phyloP scores from a whole-genome alignment of 1,284 basidiomycete species.

The Inonotus obliquus region DNA sequence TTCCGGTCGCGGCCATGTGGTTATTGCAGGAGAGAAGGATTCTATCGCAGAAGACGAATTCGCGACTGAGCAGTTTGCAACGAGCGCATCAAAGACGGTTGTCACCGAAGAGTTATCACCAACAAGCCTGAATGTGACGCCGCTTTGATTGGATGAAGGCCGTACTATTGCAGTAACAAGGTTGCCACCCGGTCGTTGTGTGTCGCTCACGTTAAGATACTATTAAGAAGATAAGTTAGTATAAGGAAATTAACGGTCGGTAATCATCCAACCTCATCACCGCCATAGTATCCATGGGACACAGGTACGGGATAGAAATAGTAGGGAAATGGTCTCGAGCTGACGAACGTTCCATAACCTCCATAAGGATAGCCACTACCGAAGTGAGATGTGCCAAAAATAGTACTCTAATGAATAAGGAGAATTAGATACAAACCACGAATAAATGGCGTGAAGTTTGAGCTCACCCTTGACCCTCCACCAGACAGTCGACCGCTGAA shows the following conservation, averaged over 20 bases:
- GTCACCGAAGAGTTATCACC: constrained; percentile 24
- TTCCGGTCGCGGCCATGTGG: constrained; percentile 21
- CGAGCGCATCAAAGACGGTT: constrained; percentile 22
- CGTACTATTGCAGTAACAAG: constrained; percentile 17
- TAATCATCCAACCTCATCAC: constrained; percentile 19
- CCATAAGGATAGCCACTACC: constrained; percentile 20
- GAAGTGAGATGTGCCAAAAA: constrained; percentile 17
- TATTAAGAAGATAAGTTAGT: constrained; percentile 10
- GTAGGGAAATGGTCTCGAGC: constrained; percentile 17
- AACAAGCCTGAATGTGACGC: constrained; percentile 23
- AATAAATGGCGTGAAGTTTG: background rate
- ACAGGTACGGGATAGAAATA: constrained; percentile 24
- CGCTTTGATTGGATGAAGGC: constrained; percentile 17
- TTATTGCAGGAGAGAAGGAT: constrained; percentile 3
- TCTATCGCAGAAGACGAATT: constrained; percentile 17
- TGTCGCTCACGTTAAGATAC: constrained; percentile 20
- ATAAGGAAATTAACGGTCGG: background rate
- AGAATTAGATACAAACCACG: background rate
- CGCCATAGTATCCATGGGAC: constrained; percentile 22
- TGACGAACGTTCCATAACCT: constrained; percentile 8
- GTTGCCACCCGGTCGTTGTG: constrained; percentile 22
- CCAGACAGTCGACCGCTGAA: constrained; percentile 17
- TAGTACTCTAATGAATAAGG: constrained; percentile 4
- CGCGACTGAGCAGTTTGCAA: constrained; percentile 22
- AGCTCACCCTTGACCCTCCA: constrained; percentile 14